Percentiles rank a stretch among this genome's conserved stretches.
These are phyloP conservation scores for Oryza brachyantha DNA, from an alignment of 176 grass and related monocot genomes.

Conservation along the genomic window DNA sequence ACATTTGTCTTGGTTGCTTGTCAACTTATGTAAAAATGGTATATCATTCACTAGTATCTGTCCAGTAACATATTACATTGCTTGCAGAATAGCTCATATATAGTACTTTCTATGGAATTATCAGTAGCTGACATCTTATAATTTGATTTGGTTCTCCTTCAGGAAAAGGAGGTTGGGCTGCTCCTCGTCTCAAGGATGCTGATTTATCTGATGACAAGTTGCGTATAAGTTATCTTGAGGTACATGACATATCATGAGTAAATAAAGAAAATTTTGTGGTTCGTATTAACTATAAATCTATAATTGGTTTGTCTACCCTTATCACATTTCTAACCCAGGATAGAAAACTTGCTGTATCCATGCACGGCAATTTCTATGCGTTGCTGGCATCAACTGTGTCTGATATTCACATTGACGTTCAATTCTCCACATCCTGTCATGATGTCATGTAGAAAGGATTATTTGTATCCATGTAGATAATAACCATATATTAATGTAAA, in stretches of 20 bases:
- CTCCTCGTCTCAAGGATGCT: conserved; percentile 92
- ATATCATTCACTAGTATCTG: not conserved
- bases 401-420: not conserved
- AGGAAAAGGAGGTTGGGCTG: conserved; percentile 81
- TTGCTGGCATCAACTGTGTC: not conserved
- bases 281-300: not conserved
- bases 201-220: conserved; percentile 79
- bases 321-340: not conserved
- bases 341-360: not conserved
- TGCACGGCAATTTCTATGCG: not conserved
- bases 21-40: not conserved
- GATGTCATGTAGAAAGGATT: not conserved
- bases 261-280: not conserved
- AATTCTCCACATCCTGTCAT: not conserved
- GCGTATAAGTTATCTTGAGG: conserved; percentile 84
- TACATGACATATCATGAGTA: conserved; percentile 18
- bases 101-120: conserved; percentile 18
- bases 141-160: conserved; percentile 30
- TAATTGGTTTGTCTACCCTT: not conserved
- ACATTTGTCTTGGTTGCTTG: not conserved
- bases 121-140: not conserved
- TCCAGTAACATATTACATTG: conserved; percentile 1
- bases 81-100: not conserved
- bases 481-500: not conserved
- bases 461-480: not conserved